A percentile compares a stretch with the other conserved stretches of the same genome.
Evolutionary conservation across 2,329 filamentous ascomycete species (phyloP).

Genomic region (Beauveria rudraprayagi): DNA sequence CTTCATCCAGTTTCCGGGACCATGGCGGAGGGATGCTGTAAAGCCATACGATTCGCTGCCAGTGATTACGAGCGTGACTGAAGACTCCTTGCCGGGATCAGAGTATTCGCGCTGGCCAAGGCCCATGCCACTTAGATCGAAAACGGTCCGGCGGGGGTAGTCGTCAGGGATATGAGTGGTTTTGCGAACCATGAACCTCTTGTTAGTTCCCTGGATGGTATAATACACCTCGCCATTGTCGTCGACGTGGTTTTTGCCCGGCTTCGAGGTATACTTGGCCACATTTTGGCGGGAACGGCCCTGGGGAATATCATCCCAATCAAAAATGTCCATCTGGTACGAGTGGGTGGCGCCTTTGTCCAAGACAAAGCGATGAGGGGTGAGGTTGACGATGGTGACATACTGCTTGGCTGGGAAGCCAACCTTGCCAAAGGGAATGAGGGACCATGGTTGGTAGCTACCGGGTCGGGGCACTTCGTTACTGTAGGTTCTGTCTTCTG

Average conservation of each 20-base stretch:
- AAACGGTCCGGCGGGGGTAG: conserved; percentile 20
- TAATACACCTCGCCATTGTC: conserved; percentile 27
- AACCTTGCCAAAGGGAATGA: conserved; percentile 11
- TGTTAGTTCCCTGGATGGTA: conserved; percentile 21
- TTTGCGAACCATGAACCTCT: conserved; percentile 22
- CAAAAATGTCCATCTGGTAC: conserved; percentile 25
- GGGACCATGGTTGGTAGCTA: conserved; percentile 12
- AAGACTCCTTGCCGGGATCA: conserved; percentile 21
- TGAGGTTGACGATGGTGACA: conserved; percentile 27
- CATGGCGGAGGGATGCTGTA: conserved; percentile 22
- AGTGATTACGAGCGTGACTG: conserved; percentile 27
- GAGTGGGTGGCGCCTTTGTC: conserved; percentile 18
- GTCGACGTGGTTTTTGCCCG: conserved; percentile 15
- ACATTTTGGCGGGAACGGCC: conserved; percentile 24
- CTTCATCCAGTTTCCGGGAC: conserved; percentile 25
- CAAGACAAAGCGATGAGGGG: conserved; percentile 23
- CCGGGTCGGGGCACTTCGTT: conserved; percentile 10
- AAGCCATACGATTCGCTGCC: conserved; percentile 26
- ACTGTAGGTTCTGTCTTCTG: conserved; percentile 10
- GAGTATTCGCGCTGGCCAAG: conserved; percentile 26
- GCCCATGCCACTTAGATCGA: conserved; percentile 25
- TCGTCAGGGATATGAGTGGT: conserved; percentile 23
- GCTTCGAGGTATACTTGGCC: conserved; percentile 19
- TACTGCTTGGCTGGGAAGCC: conserved; percentile 18
- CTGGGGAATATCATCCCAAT: conserved; percentile 26